A percentile compares a stretch with the other conserved stretches of the same genome.
Evolutionary conservation across 768 basidiomycete species (phyloP).

Genomic region (Boletus speciosus): DNA sequence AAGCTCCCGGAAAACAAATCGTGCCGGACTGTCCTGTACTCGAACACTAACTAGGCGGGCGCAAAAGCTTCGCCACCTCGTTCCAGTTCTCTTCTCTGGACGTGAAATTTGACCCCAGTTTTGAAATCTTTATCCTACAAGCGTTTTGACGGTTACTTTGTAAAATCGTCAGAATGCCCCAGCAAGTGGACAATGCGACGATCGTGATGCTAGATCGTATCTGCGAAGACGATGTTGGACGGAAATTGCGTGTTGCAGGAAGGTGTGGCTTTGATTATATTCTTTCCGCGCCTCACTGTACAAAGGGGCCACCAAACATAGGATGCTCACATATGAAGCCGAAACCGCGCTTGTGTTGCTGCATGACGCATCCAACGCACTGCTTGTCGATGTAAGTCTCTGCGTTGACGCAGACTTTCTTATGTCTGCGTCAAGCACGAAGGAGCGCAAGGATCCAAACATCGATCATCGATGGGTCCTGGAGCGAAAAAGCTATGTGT

Average conservation of each 20-base stretch:
- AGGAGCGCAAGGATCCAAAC: conserved; percentile 5
- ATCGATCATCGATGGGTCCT: conserved; percentile 43
- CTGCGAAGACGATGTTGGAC: conserved; percentile 37
- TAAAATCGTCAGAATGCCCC: conserved; percentile 38
- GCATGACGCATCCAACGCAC: conserved; percentile 44
- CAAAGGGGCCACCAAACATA: conserved; percentile 25
- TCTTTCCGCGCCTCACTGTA: conserved; percentile 12
- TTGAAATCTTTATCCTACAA: conserved; percentile 2
- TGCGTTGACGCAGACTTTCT: conserved; percentile 39
- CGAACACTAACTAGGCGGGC: background rate
- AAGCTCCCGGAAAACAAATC: conserved; percentile 23
- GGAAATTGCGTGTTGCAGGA: conserved; percentile 58
- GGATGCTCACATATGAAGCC: conserved; percentile 57
- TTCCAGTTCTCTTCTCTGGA: background rate
- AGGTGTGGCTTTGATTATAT: conserved; percentile 39
- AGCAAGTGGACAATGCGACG: conserved; percentile 45
- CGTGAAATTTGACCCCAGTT: background rate
- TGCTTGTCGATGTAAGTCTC: conserved; percentile 56
- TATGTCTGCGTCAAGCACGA: conserved; percentile 10
- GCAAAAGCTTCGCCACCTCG: background rate
- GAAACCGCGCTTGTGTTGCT: conserved; percentile 45
- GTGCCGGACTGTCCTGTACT: conserved; percentile 2
- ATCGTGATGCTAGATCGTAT: conserved; percentile 44
- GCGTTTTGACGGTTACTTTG: background rate
- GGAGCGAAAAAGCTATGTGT: conserved; percentile 49